A percentile compares a stretch with the other conserved stretches of the same genome.
Evolutionary conservation across 2,329 filamentous ascomycete species (phyloP).

Genomic region (Diaporthe caulivora): DNA sequence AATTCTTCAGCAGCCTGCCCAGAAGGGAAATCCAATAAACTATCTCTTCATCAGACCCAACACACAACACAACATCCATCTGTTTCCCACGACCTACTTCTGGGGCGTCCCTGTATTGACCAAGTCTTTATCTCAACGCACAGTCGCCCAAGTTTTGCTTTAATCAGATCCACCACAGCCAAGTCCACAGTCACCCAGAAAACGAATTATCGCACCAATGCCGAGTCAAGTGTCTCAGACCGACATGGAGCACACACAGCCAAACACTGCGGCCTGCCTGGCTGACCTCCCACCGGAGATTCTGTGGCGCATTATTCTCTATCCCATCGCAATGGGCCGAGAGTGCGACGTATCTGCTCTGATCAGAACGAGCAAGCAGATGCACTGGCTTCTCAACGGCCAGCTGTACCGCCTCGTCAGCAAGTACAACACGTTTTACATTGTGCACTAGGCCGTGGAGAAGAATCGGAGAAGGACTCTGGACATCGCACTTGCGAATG

Average conservation of each 20-base stretch:
- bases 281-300: neutral
- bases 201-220: neutral
- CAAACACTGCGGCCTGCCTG: neutral
- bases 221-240: neutral
- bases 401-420: neutral
- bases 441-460: neutral
- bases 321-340: neutral
- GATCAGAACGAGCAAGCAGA: neutral
- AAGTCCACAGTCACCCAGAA: too few species aligned
- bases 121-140: neutral
- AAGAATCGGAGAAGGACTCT: neutral
- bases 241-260: too few species aligned
- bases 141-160: neutral
- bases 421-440: neutral
- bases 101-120: neutral
- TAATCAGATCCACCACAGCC: neutral
- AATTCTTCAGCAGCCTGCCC: neutral
- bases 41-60: neutral
- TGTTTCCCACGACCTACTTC: too few species aligned
- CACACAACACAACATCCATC: neutral
- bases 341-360: slow-evolving; percentile 1
- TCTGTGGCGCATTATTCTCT: neutral
- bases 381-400: neutral
- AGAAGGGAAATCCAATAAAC: neutral
- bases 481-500: neutral